Evolutionary conservation across 139 green algal genomes (phyloP).

Genomic region (Trebouxia sp.): DNA sequence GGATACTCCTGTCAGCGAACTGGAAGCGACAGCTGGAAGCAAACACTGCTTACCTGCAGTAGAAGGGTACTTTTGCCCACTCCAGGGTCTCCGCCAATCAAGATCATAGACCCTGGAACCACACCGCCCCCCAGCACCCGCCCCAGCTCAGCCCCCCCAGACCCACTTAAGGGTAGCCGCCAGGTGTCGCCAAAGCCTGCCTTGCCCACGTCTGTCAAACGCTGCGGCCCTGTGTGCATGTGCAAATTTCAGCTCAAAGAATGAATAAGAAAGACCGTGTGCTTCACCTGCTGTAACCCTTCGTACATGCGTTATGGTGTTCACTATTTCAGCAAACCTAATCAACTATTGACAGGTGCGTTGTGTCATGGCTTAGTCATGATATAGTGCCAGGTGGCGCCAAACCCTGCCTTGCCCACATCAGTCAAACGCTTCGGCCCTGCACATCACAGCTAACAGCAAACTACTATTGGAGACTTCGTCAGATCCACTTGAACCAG

Average conservation of each 20-base stretch:
- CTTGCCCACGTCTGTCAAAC: slow-evolving; percentile 45
- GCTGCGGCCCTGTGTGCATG: slow-evolving; percentile 41
- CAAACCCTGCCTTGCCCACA: slow-evolving; percentile 34
- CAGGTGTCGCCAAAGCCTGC: slow-evolving; percentile 34
- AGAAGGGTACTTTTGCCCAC: slow-evolving; percentile 97
- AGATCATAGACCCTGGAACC: slow-evolving; percentile 83
- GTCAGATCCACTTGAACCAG: too few species aligned
- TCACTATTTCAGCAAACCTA: not conserved
- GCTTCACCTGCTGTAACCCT: not conserved
- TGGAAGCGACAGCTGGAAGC: not conserved
- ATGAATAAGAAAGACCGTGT: too few species aligned
- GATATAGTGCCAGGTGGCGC: slow-evolving; percentile 31
- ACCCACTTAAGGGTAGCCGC: slow-evolving; percentile 56
- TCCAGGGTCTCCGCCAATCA: slow-evolving; percentile 94
- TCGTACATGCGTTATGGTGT: not conserved
- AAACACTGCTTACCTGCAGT: slow-evolving; percentile 83
- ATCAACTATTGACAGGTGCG: not conserved
- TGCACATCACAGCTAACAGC: not conserved
- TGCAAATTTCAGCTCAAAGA: not conserved
- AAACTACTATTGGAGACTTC: too few species aligned
- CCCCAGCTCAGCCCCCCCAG: slow-evolving; percentile 64
- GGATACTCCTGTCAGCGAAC: too few species aligned
- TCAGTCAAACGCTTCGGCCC: slow-evolving; percentile 39
- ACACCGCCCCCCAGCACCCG: slow-evolving; percentile 92
- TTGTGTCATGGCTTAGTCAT: not conserved